Conservation (phyloP, 306 rosid genomes). For the Trifolium repens region DNA sequence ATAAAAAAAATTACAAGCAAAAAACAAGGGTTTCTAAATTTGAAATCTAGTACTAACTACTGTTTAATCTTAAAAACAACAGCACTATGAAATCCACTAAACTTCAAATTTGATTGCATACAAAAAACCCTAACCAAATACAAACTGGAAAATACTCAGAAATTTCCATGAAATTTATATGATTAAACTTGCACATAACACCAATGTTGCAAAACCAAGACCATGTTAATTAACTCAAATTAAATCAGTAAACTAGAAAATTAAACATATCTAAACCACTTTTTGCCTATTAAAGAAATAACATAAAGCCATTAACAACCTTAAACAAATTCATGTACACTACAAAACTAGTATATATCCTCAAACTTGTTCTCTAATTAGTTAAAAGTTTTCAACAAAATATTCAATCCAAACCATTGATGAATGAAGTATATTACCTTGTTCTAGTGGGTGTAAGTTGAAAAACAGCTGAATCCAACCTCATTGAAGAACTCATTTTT, state of each 20-base stretch:
- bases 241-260: conserved; percentile 25
- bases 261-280: conserved; percentile 1
- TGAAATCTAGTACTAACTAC: not conserved
- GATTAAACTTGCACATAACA: conserved; percentile 10
- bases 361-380: conserved; percentile 13
- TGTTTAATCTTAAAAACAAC: not conserved
- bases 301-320: conserved; percentile 17
- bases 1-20: not conserved
- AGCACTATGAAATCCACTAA: conserved; percentile 23
- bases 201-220: conserved; percentile 4
- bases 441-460: conserved; percentile 99
- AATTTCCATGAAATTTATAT: conserved; percentile 4
- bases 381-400: conserved; percentile 11
- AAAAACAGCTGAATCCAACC: conserved; percentile 84
- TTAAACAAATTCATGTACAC: conserved; percentile 30
- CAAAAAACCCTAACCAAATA: conserved; percentile 6
- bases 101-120: conserved; percentile 31
- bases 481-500: conserved; percentile 76
- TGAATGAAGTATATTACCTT: conserved; percentile 48
- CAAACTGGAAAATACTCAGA: not conserved
- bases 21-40: conserved; percentile 6
- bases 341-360: not conserved
- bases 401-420: conserved; percentile 26
- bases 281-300: conserved; percentile 25
- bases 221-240: conserved; percentile 7